phyloP scores from a whole-genome alignment of 139 green algal species.

The Chlamydomonas incerta region DNA sequence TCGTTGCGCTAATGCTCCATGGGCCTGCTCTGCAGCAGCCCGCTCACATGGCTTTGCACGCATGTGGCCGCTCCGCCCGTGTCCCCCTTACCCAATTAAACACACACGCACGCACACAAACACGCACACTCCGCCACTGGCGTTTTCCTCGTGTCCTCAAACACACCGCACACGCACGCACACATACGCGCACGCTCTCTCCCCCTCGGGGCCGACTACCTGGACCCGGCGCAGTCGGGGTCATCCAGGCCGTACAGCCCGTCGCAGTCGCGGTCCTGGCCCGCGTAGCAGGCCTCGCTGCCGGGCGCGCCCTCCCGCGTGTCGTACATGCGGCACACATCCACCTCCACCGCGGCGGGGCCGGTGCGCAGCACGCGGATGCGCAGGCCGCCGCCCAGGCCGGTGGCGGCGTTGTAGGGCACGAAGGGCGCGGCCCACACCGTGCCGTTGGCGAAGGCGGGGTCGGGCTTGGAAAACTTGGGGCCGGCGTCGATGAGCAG shows the following conservation, averaged over 20 bases:
- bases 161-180: too few relatives aligned
- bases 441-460: not conserved
- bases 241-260: not conserved
- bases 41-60: too few relatives aligned
- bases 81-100: too few relatives aligned
- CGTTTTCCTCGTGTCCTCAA: too few relatives aligned
- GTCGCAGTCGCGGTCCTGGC: constrained; percentile 5
- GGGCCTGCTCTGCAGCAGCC: too few relatives aligned
- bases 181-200: too few relatives aligned
- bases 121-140: too few relatives aligned
- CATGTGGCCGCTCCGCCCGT: too few relatives aligned
- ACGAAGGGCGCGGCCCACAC: not conserved
- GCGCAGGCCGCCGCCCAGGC: constrained; percentile 11
- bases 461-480: not conserved
- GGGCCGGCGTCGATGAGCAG: not conserved
- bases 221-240: not conserved
- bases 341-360: not conserved
- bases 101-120: too few relatives aligned
- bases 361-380: not conserved
- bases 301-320: not conserved
- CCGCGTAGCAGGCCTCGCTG: not conserved
- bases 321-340: constrained; percentile 20
- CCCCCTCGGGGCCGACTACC: too few relatives aligned
- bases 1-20: too few relatives aligned
- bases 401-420: constrained; percentile 6